A percentile compares a stretch with the other conserved stretches of the same genome.
phyloP scores from a whole-genome alignment of 192 early-diverging fungal genomes.

The Gaertneriomyces semiglobifer region DNA sequence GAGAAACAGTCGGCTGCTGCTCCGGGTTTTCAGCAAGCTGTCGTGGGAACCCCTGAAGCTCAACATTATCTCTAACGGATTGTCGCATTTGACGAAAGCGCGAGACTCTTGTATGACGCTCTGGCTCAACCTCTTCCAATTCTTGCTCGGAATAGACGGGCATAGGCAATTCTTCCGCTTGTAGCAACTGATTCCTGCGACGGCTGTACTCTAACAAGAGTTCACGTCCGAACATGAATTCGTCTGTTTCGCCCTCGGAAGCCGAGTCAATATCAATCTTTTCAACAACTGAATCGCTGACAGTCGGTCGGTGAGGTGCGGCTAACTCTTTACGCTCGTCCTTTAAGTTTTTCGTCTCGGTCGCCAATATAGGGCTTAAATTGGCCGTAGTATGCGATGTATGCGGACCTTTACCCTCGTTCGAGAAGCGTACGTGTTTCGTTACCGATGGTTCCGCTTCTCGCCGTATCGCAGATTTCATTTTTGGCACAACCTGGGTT shows the following conservation, averaged over 20 bases:
- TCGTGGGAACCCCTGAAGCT: slow-evolving; percentile 7
- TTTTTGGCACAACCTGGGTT: too few relatives aligned
- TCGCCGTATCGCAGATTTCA: too few relatives aligned
- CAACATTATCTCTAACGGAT: slow-evolving; percentile 4
- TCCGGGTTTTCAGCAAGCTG: not conserved
- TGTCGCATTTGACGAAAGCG: slow-evolving; percentile 19
- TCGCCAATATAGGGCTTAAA: too few relatives aligned
- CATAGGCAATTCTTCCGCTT: slow-evolving; percentile 1
- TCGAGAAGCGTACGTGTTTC: slow-evolving; percentile 14
- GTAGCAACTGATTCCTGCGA: slow-evolving; percentile 24
- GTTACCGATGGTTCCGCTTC: too few relatives aligned
- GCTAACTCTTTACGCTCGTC: not conserved
- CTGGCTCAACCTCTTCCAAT: slow-evolving; percentile 12
- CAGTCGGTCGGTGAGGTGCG: slow-evolving; percentile 22
- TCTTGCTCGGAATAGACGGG: not conserved
- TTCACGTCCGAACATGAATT: slow-evolving; percentile 42
- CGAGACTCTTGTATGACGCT: not conserved
- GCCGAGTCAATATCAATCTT: slow-evolving; percentile 16
- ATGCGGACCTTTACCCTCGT: not conserved
- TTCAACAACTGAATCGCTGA: slow-evolving; percentile 23
- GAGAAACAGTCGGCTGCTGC: not conserved
- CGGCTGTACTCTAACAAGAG: slow-evolving; percentile 33
- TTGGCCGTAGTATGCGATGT: not conserved
- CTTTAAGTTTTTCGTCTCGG: too few relatives aligned
- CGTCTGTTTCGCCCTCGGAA: slow-evolving; percentile 34